Evolutionary conservation across 768 basidiomycete species (phyloP), one percentile per base, ranked within the genome.

Genomic region (Boletus rex-veris): DNA sequence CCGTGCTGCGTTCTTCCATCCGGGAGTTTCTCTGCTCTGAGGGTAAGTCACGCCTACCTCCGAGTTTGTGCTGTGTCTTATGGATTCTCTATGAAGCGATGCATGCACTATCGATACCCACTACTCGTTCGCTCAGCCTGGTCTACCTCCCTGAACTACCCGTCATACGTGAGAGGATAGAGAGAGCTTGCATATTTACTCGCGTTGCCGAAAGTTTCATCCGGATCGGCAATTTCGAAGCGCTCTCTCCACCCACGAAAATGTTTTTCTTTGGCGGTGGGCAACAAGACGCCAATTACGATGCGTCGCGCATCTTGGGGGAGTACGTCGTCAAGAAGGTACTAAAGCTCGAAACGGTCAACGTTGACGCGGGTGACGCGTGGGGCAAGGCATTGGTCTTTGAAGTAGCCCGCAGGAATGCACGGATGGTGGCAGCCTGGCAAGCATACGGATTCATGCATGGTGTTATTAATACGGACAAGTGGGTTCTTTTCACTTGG

Each of bases 401-500:
- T 58, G 93, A 97, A 61, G 84, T 84, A 0, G 85, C 92, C 15
- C 81, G 80, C 68, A 75, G 93, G 64, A 98, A 97, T 65, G 95
- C 90, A 41, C 76, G 75, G 66, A 98, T 95, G 90, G 90, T 94
- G 0, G 97, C 94, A 10, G 88, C 80, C 4, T 98, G 97, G 97
- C 96, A 98, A 71, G 92, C 83, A 7, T 90, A 88, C 68, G 92
- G 92, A 1, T 94, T 90, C 67, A 92, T 93, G 92, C 91, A 94
- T 64, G 93, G 92, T 0, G 96, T 99, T 36, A 92, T 99, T 62
- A 98, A 98, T 65, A 96, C 95, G 2, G 96, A 98, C 74, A 97
- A 96, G 89, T 88, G 59, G 53, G 80, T 64, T 28, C 5, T 35
- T 6, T 14, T 10, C 10, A 10, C 11, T 35, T 35, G 11, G 33